Evolutionary conservation across 257 asterid genomes (phyloP).

Genomic region (Solanum verrucosum): DNA sequence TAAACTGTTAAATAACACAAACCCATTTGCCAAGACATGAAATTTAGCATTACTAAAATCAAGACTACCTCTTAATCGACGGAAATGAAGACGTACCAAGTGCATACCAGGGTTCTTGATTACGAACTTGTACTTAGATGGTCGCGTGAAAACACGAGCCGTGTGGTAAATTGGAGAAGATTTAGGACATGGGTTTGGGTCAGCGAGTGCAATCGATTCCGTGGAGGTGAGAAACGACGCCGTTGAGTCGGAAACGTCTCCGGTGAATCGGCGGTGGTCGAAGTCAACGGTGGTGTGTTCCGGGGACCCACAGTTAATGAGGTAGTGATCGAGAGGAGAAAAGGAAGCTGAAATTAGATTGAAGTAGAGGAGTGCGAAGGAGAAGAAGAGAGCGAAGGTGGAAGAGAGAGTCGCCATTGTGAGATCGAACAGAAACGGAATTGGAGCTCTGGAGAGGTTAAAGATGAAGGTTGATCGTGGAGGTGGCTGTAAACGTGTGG

Average conservation of each 20-base stretch:
- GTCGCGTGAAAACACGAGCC: conserved; percentile 57
- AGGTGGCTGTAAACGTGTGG: background rate
- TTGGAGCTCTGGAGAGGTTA: background rate
- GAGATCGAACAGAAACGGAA: conserved; percentile 3
- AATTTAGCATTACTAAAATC: conserved; percentile 37
- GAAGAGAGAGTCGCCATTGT: conserved; percentile 24
- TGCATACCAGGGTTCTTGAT: conserved; percentile 49
- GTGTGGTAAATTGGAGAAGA: conserved; percentile 55
- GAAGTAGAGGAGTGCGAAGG: conserved; percentile 24
- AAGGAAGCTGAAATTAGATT: conserved; percentile 26
- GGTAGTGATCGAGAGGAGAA: conserved; percentile 56
- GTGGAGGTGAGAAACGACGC: conserved; percentile 26
- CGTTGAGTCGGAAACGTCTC: conserved; percentile 23
- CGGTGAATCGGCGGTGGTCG: conserved; percentile 53
- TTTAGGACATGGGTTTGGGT: conserved; percentile 7
- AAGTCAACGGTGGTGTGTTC: conserved; percentile 30
- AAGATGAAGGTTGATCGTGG: background rate
- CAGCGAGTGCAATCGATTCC: conserved; percentile 19
- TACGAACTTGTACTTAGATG: conserved; percentile 47
- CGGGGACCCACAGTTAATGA: conserved; percentile 60
- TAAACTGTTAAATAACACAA: conserved; percentile 44
- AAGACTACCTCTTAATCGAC: conserved; percentile 7
- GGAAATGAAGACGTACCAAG: conserved; percentile 78
- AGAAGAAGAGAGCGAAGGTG: background rate
- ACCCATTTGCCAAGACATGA: conserved; percentile 75